Percentiles rank a stretch among this genome's conserved stretches.
Conservation (phyloP, 139 green algal genomes). For the Spirogloea muscicola region DNA sequence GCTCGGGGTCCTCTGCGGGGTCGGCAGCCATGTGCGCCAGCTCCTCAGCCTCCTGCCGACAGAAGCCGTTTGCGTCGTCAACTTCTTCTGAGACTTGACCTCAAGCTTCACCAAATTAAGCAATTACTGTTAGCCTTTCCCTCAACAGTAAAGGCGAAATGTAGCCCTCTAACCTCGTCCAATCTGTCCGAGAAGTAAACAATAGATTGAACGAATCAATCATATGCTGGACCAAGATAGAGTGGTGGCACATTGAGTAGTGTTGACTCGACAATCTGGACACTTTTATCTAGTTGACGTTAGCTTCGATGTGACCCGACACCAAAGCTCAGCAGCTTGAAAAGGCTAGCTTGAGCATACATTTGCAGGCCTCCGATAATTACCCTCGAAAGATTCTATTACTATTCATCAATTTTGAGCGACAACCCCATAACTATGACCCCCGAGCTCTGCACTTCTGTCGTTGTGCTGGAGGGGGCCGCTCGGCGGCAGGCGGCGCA, state of each 20-base stretch:
- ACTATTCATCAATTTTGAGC: too few relatives aligned
- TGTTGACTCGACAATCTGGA: too few relatives aligned
- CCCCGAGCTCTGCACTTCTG: too few relatives aligned
- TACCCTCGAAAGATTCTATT: too few relatives aligned
- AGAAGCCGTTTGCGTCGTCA: background rate
- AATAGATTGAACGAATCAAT: background rate
- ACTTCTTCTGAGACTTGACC: background rate
- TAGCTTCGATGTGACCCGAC: too few relatives aligned
- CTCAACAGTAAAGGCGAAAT: background rate
- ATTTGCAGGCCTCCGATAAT: too few relatives aligned
- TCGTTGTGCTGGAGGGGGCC: too few relatives aligned
- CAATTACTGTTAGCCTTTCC: background rate
- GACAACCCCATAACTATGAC: too few relatives aligned
- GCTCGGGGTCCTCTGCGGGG: slow-evolving; percentile 13
- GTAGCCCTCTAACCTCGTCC: background rate
- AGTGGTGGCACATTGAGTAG: too few relatives aligned
- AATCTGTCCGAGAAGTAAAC: background rate
- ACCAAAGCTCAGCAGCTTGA: background rate
- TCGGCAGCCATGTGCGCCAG: slow-evolving; percentile 13
- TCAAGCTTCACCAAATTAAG: background rate
- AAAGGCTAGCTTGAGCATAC: background rate
- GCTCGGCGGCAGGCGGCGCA: too few relatives aligned
- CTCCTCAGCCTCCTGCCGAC: slow-evolving; percentile 12
- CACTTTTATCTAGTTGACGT: too few relatives aligned
- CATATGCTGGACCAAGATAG: too few relatives aligned